phyloP scores from a whole-genome alignment of 2,329 filamentous ascomycete genomes.

The Thermothelomyces thermophilus region DNA sequence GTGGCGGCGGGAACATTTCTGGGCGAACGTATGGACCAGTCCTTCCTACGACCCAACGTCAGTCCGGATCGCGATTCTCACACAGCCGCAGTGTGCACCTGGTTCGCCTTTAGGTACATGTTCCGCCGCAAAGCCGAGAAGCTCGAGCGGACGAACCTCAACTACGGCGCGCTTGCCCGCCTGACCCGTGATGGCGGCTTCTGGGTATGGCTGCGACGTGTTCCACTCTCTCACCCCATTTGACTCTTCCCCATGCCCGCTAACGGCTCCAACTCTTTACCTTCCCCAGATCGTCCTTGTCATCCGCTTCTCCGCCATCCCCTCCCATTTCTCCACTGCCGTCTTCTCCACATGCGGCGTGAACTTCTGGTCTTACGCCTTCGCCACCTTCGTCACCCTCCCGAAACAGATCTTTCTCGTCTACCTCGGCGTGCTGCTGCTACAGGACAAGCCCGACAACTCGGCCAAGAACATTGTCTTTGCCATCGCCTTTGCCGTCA shows the following conservation, averaged over 20 bases:
- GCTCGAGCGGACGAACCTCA: conserved; percentile 36
- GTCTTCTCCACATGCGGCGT: conserved; percentile 38
- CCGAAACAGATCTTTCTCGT: conserved; percentile 38
- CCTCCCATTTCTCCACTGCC: conserved; percentile 38
- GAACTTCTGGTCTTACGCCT: conserved; percentile 35
- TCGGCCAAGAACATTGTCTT: conserved; percentile 31
- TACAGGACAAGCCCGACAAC: conserved; percentile 25
- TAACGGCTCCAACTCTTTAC: conserved; percentile 1
- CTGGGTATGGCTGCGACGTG: no score
- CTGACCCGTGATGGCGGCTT: conserved; percentile 37
- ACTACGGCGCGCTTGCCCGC: conserved; percentile 34
- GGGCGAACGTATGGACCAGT: conserved; percentile 34
- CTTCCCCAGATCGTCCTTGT: conserved; percentile 32
- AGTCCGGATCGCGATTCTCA: no score
- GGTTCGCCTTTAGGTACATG: conserved; percentile 36
- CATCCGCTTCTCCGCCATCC: conserved; percentile 36
- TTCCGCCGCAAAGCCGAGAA: conserved; percentile 32
- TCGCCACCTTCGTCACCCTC: conserved; percentile 36
- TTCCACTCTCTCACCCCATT: neutral
- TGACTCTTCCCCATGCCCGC: neutral
- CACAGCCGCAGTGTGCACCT: conserved; percentile 30
- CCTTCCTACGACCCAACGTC: no score
- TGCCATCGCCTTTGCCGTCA: conserved; percentile 30
- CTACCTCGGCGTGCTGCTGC: conserved; percentile 35
- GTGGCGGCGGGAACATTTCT: conserved; percentile 37